phyloP scores from a whole-genome alignment of 495 filamentous ascomycete genomes.

The Evernia prunastri region DNA sequence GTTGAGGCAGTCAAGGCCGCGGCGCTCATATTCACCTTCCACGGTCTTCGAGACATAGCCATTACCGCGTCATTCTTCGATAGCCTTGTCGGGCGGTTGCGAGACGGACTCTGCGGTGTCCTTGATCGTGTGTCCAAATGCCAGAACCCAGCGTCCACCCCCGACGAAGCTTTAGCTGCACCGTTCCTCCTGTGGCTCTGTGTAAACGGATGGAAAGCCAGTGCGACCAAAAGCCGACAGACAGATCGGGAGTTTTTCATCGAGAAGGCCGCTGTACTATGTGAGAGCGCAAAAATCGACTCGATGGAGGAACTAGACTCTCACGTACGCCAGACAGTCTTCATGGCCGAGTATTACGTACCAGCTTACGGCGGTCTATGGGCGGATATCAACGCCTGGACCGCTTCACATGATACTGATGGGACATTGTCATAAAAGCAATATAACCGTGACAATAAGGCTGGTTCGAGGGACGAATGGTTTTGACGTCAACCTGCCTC shows the following conservation, averaged over 20 bases:
- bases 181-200: constrained; percentile 10
- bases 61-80: not conserved
- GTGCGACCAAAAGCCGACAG: constrained; percentile 1
- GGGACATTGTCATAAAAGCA: no score
- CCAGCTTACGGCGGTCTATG: not conserved
- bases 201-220: constrained; percentile 15
- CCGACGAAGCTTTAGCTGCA: not conserved
- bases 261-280: not conserved
- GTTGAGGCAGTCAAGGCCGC: constrained; percentile 11
- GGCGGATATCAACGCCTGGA: not conserved
- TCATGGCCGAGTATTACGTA: not conserved
- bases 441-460: no score
- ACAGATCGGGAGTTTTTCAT: not conserved
- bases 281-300: not conserved
- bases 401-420: no score
- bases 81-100: not conserved
- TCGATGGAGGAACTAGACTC: not conserved
- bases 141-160: not conserved
- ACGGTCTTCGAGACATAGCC: constrained; percentile 8
- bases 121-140: not conserved
- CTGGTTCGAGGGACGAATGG: no score
- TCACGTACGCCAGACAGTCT: not conserved
- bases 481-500: no score
- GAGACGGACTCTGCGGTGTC: not conserved
- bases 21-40: constrained; percentile 10